These are phyloP conservation scores for Apiospora kogelbergensis DNA, from an alignment of 2,329 filamentous ascomycete species.

Conservation along the genomic window DNA sequence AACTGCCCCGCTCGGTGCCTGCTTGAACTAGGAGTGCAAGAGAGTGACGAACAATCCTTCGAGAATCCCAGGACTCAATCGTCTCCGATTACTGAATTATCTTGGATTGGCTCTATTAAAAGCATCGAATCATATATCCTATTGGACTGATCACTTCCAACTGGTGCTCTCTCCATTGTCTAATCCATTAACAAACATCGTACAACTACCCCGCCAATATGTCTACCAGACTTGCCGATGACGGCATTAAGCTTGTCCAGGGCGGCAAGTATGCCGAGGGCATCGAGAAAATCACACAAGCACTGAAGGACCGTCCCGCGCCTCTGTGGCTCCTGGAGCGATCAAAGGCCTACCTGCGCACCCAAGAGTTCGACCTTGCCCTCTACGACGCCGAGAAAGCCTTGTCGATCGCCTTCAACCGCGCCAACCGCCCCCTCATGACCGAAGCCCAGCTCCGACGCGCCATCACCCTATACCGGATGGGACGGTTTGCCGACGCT, in stretches of 20 bases:
- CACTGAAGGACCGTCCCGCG: slow-evolving; percentile 65
- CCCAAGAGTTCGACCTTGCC: slow-evolving; percentile 60
- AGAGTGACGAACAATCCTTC: neutral
- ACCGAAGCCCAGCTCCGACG: slow-evolving; percentile 80
- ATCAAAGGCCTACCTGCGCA: slow-evolving; percentile 73
- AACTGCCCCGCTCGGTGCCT: neutral
- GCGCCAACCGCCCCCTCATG: slow-evolving; percentile 74
- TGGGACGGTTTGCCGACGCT: slow-evolving; percentile 73
- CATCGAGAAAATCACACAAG: slow-evolving; percentile 66
- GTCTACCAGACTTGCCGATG: slow-evolving; percentile 44
- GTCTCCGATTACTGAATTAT: neutral
- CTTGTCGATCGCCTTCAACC: slow-evolving; percentile 59
- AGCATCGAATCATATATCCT: too few species aligned
- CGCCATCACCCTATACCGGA: slow-evolving; percentile 69
- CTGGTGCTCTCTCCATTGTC: neutral
- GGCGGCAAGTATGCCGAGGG: slow-evolving; percentile 65
- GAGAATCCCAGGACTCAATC: neutral
- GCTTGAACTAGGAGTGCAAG: neutral
- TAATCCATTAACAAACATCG: neutral
- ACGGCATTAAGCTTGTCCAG: slow-evolving; percentile 66
- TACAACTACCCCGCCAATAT: slow-evolving; percentile 36
- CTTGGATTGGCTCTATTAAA: neutral
- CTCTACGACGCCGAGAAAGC: slow-evolving; percentile 70
- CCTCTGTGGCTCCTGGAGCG: slow-evolving; percentile 81
- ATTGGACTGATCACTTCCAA: too few species aligned